Evolutionary conservation across 352 stramenopile genomes (phyloP), one percentile per base, ranked within the genome.

Genomic region (Globisporangium cylindrosporum): DNA sequence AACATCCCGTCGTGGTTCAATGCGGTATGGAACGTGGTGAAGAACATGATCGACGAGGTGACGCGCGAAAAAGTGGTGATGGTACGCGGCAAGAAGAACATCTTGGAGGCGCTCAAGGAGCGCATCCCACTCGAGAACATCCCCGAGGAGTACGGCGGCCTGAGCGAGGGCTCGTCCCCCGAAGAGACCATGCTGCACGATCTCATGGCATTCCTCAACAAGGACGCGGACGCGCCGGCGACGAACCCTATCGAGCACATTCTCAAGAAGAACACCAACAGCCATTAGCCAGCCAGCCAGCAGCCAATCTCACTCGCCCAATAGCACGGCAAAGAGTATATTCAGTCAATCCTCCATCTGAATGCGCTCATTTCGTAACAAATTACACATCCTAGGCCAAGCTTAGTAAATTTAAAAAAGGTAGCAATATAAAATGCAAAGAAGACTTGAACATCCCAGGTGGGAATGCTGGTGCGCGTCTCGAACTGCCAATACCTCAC

Each of bases 1-100:
- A 98, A 98, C 77, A 91, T 97, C 38, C 95, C 95, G 15, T 94
- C 82, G 53, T 98, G 95, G 95, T 98, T 98, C 73, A 90, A 86
- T 64, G 83, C 90, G 53, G 81, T 98, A 56, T 98, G 95, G 82
- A 97, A 97, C 73, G 82, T 95, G 14, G 86, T 98, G 57, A 95
- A 97, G 74, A 91, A 86, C 5, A 84, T 98, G 74, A 78, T 98
- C 29, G 84, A 97, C 67, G 93, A 98, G 62, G 92, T 95, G 27
- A 98, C 95, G 38, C 92, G 91, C 59, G 81, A 97, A 66, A 98
- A 98, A 71, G 95, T 98, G 27, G 89, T 89, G 60, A 97, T 98
- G 63, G 78, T 95, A 63, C 83, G 85, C 60, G 84, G 84, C 24
- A 91, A 91, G 74, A 87, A 93, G 72, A 89, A 92, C 60, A 95